These are phyloP conservation scores for Venturia effusa DNA, from an alignment of 2,329 filamentous ascomycete species.

Conservation along the genomic window DNA sequence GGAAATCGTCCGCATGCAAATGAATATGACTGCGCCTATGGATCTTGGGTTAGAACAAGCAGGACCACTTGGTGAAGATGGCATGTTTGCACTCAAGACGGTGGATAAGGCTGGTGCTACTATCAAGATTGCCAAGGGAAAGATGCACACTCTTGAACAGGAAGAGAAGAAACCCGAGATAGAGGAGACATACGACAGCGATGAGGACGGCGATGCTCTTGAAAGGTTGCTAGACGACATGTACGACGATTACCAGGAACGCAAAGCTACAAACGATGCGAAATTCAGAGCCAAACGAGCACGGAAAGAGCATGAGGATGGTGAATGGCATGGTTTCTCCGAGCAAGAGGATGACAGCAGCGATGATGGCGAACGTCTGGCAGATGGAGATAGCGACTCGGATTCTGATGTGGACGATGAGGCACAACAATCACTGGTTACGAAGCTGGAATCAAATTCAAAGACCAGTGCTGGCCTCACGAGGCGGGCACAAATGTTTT, in stretches of 20 bases:
- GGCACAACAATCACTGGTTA: constrained; percentile 44
- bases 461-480: constrained; percentile 52
- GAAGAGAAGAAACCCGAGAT: constrained; percentile 31
- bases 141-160: constrained; percentile 58
- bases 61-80: constrained; percentile 65
- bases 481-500: constrained; percentile 77
- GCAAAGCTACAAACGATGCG: constrained; percentile 67
- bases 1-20: constrained; percentile 90
- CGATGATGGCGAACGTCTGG: constrained; percentile 43
- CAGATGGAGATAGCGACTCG: constrained; percentile 52
- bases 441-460: constrained; percentile 48
- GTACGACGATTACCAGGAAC: constrained; percentile 78
- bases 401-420: constrained; percentile 48
- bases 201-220: constrained; percentile 55
- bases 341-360: constrained; percentile 43
- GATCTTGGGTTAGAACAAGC: constrained; percentile 89
- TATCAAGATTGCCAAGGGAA: constrained; percentile 60
- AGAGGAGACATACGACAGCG: constrained; percentile 33
- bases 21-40: constrained; percentile 92
- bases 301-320: constrained; percentile 68
- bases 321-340: constrained; percentile 87
- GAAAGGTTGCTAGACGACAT: constrained; percentile 78
- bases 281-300: constrained; percentile 88
- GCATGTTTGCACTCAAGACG: constrained; percentile 77
- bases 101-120: constrained; percentile 66